Base-by-base conservation (phyloP, 805 yeast genomes). In the Pichia scutulata region DNA sequence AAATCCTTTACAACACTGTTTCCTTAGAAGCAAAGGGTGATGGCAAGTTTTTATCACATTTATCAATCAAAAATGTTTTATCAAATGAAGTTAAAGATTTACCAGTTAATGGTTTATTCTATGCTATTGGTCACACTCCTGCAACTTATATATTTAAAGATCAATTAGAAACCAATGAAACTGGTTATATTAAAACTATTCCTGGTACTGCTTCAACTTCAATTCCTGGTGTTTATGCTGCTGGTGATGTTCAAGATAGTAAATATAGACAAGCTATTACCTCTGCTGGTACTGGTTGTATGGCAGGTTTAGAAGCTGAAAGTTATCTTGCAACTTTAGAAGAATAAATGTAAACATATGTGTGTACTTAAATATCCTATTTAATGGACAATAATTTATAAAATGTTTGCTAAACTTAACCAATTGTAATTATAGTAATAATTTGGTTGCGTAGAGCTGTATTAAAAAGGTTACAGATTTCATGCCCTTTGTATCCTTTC, bases 211-310 rank as follows among this genome's bases (percentile, higher is more conserved):
- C 98, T 18, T 70, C 74, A 60, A 93, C 99, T 44, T 82, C 95
- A 14, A 79, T 92, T 52, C 80, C 78, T 63, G 98, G 97, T 67
- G 87, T 93, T 55, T 93, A 86, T 60, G 99, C 99, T 53, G 99
- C 99, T 53, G 99, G 99, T 72, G 99, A 93, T 66, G 99, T 93
- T 51, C 99, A 93, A 73, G 99, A 93, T 72, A 84, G 88, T 70
- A 81, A 80, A 68, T 93, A 92, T 73, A 88, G 99, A 82, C 99
- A 93, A 76, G 99, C 99, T 52, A 89, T 93, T 66, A 93, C 99
- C 41, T 89, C 97, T 68, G 99, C 99, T n/a, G 99, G 99, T 65
- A 79, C 96, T 56, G 99, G 99, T 56, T 93, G 99, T 78, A 92
- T 90, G 97, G 99, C 99, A 62, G 99, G 96, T 53, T 78, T 93